phyloP scores from a whole-genome alignment of 345 rosid species.

The Rhizophora apiculata region DNA sequence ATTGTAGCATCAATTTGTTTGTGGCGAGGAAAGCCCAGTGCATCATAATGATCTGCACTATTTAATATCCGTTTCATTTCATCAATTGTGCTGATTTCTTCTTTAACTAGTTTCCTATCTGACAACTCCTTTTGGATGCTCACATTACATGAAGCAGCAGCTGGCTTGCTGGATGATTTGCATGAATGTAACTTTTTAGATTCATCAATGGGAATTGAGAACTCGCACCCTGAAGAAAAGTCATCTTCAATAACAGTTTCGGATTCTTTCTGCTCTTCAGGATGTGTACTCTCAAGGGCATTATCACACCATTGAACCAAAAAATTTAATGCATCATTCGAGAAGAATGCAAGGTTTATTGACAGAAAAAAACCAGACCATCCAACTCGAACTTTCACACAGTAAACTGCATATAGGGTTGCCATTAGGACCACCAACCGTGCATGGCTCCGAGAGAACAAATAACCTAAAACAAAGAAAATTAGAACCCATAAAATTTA shows the following conservation, averaged over 20 bases:
- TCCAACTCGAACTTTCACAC: conserved; percentile 86
- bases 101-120: conserved; percentile 41
- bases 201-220: conserved; percentile 48
- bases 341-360: conserved; percentile 80
- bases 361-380: conserved; percentile 89
- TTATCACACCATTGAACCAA: conserved; percentile 84
- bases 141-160: conserved; percentile 46
- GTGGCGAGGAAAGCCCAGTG: conserved; percentile 72
- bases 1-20: conserved; percentile 52
- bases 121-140: conserved; percentile 47
- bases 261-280: conserved; percentile 62
- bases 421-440: conserved; percentile 81
- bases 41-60: conserved; percentile 76
- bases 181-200: conserved; percentile 59
- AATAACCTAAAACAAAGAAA: conserved; percentile 51
- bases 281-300: conserved; percentile 47
- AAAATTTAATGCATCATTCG: conserved; percentile 70
- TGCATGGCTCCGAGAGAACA: conserved; percentile 90
- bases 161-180: conserved; percentile 59
- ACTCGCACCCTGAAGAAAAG: conserved; percentile 54
- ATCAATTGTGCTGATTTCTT: conserved; percentile 55
- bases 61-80: conserved; percentile 88
- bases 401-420: conserved; percentile 61
- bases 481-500: conserved; percentile 9
- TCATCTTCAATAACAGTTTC: conserved; percentile 66